Base-by-base conservation (phyloP, 2,329 filamentous ascomycete species). In the Talaromyces sp. region DNA sequence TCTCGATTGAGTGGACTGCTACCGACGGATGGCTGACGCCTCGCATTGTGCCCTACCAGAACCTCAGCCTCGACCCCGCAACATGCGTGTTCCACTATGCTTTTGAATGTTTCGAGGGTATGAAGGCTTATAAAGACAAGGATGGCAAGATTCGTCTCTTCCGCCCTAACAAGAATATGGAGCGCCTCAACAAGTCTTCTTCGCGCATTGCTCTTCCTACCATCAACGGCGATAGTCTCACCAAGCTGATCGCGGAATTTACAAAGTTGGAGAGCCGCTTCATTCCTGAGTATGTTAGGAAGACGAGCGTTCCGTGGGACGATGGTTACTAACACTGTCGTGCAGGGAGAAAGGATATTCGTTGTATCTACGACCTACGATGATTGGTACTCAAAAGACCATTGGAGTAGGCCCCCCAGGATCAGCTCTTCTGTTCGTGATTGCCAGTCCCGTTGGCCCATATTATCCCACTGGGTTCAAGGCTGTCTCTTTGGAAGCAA, bases 381-480 rank as follows among this genome's bases (percentile, higher is more conserved):
- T 99, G 84, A 99, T 99, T 74, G 95, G 95, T 69, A 99, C 95
- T 4, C 95, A 99, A 76, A 88, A 88, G 75, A 98, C 93, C 11
- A 87, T 99, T 35, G 95, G 95, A 65, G 92, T 99, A 66, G 90
- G 91, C 39, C 87, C 92, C n/a, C 95, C 95, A 2, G 91, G 92
- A 44, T 96, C 90, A 12, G 95, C 95, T 9, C 83, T 99, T 66
- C 86, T 99, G 67, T 99, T 90, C 77, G 88, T 97, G 67, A 99
- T 99, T 78, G 93, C 95, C 48, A 96, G 91, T 25, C 95, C 95
- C 64, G 95, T 99, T 14, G 95, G 95, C 0, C 95, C 95, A 1
- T 99, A 99, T 83, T 99, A 97, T 79, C 93, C 93, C 1, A 97
- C 93, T 1, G 95, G 95, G 65, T 98, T 99, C 87, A 98, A 98